A percentile compares a stretch with the other conserved stretches of the same genome.
Evolutionary conservation across 1,139 yeast genomes (phyloP).

Genomic region (Taphrina communis): DNA sequence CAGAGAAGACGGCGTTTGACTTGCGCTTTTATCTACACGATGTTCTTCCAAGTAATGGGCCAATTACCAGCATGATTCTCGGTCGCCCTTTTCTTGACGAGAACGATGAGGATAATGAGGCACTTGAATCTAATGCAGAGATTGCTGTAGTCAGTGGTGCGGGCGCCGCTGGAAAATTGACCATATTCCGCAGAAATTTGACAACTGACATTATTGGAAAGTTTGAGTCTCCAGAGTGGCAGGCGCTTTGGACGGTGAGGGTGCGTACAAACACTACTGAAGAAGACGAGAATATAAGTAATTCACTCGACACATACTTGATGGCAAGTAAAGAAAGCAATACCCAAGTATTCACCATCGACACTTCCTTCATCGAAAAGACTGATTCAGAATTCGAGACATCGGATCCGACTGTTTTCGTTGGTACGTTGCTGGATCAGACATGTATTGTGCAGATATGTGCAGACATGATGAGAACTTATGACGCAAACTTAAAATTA

Average conservation of each 20-base stretch:
- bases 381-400: conserved; percentile 69
- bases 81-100: conserved; percentile 54
- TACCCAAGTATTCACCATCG: conserved; percentile 75
- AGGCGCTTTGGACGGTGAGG: conserved; percentile 52
- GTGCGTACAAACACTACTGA: conserved; percentile 43
- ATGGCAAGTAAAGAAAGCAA: conserved; percentile 65
- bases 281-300: conserved; percentile 48
- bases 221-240: conserved; percentile 63
- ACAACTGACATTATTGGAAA: conserved; percentile 77
- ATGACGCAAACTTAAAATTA: conserved; percentile 65
- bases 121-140: conserved; percentile 53
- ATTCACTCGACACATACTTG: conserved; percentile 60
- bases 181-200: conserved; percentile 71
- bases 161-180: conserved; percentile 61
- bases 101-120: conserved; percentile 10
- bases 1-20: conserved; percentile 40
- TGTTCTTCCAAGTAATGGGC: conserved; percentile 70
- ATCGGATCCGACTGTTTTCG: conserved; percentile 68
- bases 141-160: conserved; percentile 75
- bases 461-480: conserved; percentile 66
- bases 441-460: conserved; percentile 76
- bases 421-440: conserved; percentile 66
- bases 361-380: conserved; percentile 68
- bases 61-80: conserved; percentile 70
- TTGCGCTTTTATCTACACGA: conserved; percentile 56